phyloP scores from a whole-genome alignment of 164 flowering plant genomes.

The Taxillus chinensis region DNA sequence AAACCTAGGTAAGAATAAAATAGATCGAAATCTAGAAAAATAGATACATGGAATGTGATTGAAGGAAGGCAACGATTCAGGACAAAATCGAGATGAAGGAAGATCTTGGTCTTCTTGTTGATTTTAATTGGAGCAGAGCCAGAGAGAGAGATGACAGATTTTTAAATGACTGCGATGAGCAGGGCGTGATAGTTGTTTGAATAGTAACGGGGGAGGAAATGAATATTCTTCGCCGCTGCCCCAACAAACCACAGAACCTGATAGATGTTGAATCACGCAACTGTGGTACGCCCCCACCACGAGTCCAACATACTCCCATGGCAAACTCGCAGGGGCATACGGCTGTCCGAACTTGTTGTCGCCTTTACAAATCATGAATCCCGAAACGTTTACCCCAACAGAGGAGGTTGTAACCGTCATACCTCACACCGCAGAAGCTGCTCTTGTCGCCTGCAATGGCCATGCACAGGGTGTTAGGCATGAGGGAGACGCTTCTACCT shows the following conservation, averaged over 20 bases:
- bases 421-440: constrained; percentile 65
- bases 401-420: constrained; percentile 48
- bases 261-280: constrained; percentile 48
- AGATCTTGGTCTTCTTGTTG: no score
- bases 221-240: constrained; percentile 26
- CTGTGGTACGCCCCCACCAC: constrained; percentile 40
- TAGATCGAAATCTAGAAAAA: no score
- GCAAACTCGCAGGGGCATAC: constrained; percentile 15
- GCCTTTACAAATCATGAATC: constrained; percentile 45
- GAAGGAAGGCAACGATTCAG: no score
- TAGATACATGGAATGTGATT: no score
- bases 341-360: constrained; percentile 38
- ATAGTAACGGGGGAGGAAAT: constrained; percentile 12
- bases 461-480: constrained; percentile 45
- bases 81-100: no score
- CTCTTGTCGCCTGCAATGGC: constrained; percentile 53
- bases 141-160: no score
- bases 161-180: no score
- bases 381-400: constrained; percentile 45
- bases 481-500: constrained; percentile 12
- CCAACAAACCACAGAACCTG: no score
- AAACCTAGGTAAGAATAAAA: no score
- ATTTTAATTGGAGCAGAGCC: no score
- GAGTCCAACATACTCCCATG: constrained; percentile 19
- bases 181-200: no score